Conservation (phyloP, 225 moss, liverwort and hornwort genomes). For the Pseudoscleropodium purum region DNA sequence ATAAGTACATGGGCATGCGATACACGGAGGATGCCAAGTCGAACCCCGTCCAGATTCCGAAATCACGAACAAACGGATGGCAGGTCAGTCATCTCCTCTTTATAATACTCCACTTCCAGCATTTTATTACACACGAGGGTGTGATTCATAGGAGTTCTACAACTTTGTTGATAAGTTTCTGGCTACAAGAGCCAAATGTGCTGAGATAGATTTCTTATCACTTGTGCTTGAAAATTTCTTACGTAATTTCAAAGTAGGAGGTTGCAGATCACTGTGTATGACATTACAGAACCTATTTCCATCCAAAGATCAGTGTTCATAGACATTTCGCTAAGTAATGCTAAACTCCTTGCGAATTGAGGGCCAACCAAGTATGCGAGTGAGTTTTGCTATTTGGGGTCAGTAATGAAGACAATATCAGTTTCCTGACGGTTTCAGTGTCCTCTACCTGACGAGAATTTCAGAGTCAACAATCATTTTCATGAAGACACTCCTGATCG, state of each 20-base stretch:
- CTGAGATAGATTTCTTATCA: background rate
- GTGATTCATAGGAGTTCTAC: background rate
- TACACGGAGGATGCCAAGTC: conserved; percentile 69
- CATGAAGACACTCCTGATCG: background rate
- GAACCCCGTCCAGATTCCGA: conserved; percentile 79
- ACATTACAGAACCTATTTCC: background rate
- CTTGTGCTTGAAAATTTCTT: too few relatives aligned
- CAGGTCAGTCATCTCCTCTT: conserved; percentile 22
- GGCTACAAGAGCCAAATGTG: background rate
- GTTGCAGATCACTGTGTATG: background rate
- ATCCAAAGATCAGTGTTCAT: background rate
- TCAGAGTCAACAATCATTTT: background rate
- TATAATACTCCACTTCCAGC: background rate
- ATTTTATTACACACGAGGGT: too few relatives aligned
- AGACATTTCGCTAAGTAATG: background rate
- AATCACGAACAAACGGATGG: conserved; percentile 90
- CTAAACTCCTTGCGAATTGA: background rate
- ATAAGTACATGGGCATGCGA: conserved; percentile 95
- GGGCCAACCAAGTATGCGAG: background rate
- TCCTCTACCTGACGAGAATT: background rate
- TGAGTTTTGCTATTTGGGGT: background rate
- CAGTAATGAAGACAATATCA: background rate
- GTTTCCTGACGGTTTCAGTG: background rate
- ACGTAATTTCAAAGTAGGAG: background rate
- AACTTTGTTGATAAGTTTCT: background rate